Conservation (phyloP, 768 basidiomycete species). For the Butyriboletus loyo region DNA sequence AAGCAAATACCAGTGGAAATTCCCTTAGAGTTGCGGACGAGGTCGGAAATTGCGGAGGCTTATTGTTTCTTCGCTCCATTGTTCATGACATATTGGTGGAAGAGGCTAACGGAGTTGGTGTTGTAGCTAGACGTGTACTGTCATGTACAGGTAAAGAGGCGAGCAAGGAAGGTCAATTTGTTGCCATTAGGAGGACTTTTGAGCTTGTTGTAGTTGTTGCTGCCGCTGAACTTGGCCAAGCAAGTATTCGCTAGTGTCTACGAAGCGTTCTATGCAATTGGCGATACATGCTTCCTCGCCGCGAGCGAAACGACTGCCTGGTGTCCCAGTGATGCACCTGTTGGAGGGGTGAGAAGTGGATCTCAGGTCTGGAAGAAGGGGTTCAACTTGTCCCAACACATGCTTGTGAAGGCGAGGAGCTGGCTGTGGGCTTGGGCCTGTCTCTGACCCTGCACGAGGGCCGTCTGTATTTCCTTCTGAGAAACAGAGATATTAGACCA, state of each 20-base stretch:
- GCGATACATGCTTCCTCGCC: constrained; percentile 78
- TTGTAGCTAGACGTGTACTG: constrained; percentile 16
- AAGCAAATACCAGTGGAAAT: constrained; percentile 43
- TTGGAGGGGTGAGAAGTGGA: constrained; percentile 10
- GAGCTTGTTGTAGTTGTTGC: constrained; percentile 47
- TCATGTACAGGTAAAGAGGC: constrained; percentile 3
- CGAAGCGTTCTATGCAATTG: constrained; percentile 90
- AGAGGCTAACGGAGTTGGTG: constrained; percentile 30
- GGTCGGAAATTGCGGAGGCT: constrained; percentile 58
- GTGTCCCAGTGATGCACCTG: constrained; percentile 80
- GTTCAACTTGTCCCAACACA: constrained; percentile 90
- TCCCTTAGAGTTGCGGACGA: constrained; percentile 54
- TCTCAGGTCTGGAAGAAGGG: constrained; percentile 3
- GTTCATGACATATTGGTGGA: constrained; percentile 47
- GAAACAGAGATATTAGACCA: neutral
- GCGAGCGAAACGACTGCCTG: constrained; percentile 74
- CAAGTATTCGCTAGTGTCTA: constrained; percentile 83
- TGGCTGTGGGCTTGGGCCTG: constrained; percentile 74
- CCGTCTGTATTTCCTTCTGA: constrained; percentile 79
- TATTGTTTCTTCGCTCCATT: constrained; percentile 72
- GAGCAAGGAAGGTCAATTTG: neutral
- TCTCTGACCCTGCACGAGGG: constrained; percentile 78
- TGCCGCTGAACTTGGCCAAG: constrained; percentile 58
- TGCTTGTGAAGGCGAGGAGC: constrained; percentile 75
- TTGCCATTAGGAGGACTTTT: constrained; percentile 10